phyloP scores from a whole-genome alignment of 1,284 basidiomycete genomes.

The Microbotryomycetes sp. region DNA sequence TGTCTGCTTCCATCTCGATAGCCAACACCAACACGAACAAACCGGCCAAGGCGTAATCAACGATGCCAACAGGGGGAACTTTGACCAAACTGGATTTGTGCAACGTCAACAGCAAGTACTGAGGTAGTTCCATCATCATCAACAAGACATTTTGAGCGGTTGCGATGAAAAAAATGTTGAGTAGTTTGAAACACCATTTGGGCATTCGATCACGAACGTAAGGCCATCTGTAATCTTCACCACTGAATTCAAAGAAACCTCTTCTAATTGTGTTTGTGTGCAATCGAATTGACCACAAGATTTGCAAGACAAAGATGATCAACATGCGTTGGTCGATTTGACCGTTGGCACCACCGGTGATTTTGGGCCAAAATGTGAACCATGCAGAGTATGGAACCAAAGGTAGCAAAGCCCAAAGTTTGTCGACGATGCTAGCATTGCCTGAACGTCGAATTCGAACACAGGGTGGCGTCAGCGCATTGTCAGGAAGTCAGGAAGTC shows the following conservation, averaged over 20 bases:
- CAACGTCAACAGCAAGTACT: conserved; percentile 52
- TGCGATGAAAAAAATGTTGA: conserved; percentile 76
- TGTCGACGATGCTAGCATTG: background rate
- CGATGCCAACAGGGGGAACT: conserved; percentile 47
- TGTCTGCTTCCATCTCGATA: conserved; percentile 76
- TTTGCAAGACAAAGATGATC: conserved; percentile 41
- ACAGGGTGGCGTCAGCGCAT: background rate
- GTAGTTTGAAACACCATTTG: conserved; percentile 63
- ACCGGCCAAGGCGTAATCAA: conserved; percentile 61
- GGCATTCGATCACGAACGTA: conserved; percentile 64
- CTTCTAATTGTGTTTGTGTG: conserved; percentile 77
- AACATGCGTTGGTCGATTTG: conserved; percentile 41
- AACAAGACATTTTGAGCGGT: conserved; percentile 73
- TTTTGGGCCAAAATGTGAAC: conserved; percentile 47
- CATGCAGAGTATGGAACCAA: conserved; percentile 64
- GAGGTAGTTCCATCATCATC: conserved; percentile 46
- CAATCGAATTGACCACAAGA: conserved; percentile 51
- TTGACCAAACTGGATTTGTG: conserved; percentile 41
- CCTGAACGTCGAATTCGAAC: no score
- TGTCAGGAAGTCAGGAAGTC: background rate
- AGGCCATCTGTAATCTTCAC: conserved; percentile 90
- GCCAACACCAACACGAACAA: conserved; percentile 57
- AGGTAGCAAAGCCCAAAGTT: conserved; percentile 68
- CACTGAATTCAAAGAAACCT: conserved; percentile 61
- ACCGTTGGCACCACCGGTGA: conserved; percentile 7